phyloP scores from a whole-genome alignment of 2,329 filamentous ascomycete genomes.

The Septoria linicola region DNA sequence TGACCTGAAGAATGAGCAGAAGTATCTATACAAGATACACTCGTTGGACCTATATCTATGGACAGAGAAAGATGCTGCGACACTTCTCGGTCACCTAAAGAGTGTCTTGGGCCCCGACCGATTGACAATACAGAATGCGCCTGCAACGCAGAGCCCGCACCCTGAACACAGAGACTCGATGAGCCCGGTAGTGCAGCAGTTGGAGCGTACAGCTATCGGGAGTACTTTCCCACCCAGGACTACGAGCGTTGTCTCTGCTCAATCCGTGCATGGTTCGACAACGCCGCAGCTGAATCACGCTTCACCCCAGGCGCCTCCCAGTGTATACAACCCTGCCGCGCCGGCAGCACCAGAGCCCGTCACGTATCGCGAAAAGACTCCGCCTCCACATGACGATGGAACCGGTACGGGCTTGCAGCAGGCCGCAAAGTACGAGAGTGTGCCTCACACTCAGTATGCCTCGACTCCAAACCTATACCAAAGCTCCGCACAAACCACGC shows the following conservation, averaged over 20 bases:
- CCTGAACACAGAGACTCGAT: conserved; percentile 52
- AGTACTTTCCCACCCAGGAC: conserved; percentile 51
- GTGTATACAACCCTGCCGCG: conserved; percentile 77
- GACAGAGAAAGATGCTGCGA: conserved; percentile 68
- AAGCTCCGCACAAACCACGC: conserved; percentile 31
- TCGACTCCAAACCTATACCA: conserved; percentile 26
- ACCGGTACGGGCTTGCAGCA: conserved; percentile 47
- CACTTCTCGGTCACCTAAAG: conserved; percentile 67
- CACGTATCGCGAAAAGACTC: conserved; percentile 74
- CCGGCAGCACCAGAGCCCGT: conserved; percentile 72
- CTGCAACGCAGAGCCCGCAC: conserved; percentile 46
- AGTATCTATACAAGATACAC: conserved; percentile 76
- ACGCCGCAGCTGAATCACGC: conserved; percentile 29
- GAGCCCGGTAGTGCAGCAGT: conserved; percentile 69
- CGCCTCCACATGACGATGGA: conserved; percentile 67
- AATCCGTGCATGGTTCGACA: conserved; percentile 35
- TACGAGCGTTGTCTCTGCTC: conserved; percentile 41
- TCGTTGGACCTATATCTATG: conserved; percentile 78
- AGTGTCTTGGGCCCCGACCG: conserved; percentile 62
- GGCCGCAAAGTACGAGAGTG: conserved; percentile 41
- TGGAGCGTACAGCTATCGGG: conserved; percentile 69
- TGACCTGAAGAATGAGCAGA: conserved; percentile 70
- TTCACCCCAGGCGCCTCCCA: conserved; percentile 45
- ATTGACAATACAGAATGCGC: conserved; percentile 65
- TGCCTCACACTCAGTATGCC: conserved; percentile 30